Base-by-base conservation (phyloP, 768 basidiomycete species). In the Russula dissimulans region DNA sequence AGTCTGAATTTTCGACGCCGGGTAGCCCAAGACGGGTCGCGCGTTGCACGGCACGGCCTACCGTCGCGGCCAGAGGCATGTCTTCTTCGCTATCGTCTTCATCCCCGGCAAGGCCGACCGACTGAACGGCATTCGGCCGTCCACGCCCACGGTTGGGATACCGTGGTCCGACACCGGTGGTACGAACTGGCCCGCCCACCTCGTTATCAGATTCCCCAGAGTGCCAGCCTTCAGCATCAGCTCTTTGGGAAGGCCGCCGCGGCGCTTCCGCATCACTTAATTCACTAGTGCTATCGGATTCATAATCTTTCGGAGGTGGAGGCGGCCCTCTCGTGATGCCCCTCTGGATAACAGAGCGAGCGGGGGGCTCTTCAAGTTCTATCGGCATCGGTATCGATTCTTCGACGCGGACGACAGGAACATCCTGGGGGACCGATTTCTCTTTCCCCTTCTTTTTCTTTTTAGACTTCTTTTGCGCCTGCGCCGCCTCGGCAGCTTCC, bases 31-130 rank as follows among this genome's bases (percentile, higher is more conserved):
- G 50, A 8, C 58, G 69, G 10, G 72, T 73, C 29, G 71, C 74
- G 49, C 83, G 80, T 60, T 78, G 78, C 22, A 73, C 72, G n/a
- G 77, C 82, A 39, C 81, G 80, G 56, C 76, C 74, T n/a, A 83
- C 74, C 8, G 86, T 81, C 3, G 80, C 81, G 29, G 83, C 81
- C 9, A 93, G 76, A 3, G 91, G 91, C 45, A 91, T 65, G 72
- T 93, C 90, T 64, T 92, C 90, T 55, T 90, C 90, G 62, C 87
- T 88, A 62, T 84, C 82, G 18, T 79, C 78, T 52, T 36, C 34
- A 3, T 36, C 34, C 34, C 34, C 26, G 52, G 52, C 38, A 47
- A 55, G 48, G 60, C 43, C 32, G 51, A 42, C 4, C 2, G 55
- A 34, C 29, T 63, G 56, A 31, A 61, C 29, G 39, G 44, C 46